phyloP scores from a whole-genome alignment of 2,329 filamentous ascomycete species.

The Colletotrichum nymphaeae region DNA sequence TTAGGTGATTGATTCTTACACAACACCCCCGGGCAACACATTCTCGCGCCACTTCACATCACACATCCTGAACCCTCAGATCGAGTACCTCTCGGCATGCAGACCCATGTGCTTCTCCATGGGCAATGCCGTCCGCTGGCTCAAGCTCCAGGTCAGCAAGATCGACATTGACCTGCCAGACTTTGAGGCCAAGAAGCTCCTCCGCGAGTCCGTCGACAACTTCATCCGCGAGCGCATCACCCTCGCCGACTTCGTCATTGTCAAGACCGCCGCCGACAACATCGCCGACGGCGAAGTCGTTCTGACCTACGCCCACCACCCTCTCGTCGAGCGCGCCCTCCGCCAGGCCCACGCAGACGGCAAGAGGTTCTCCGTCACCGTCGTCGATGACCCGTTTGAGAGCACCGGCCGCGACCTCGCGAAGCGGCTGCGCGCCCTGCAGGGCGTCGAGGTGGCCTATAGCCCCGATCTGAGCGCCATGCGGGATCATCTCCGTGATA shows the following conservation, averaged over 20 bases:
- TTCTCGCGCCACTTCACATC: constrained; percentile 91
- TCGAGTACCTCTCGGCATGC: constrained; percentile 92
- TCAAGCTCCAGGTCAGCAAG: constrained; percentile 92
- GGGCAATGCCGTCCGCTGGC: constrained; percentile 94
- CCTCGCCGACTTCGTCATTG: constrained; percentile 87
- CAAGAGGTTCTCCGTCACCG: constrained; percentile 83
- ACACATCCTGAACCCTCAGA: constrained; percentile 92
- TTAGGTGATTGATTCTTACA: constrained; percentile 92
- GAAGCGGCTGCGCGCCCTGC: constrained; percentile 67
- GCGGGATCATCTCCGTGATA: constrained; percentile 74
- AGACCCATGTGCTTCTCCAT: constrained; percentile 97
- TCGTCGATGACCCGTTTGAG: constrained; percentile 78
- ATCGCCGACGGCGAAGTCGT: constrained; percentile 85
- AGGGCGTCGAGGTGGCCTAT: constrained; percentile 77
- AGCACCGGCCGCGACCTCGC: constrained; percentile 70
- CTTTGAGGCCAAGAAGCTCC: constrained; percentile 79
- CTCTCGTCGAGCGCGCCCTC: constrained; percentile 86
- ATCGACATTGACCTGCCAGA: constrained; percentile 90
- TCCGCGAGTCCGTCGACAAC: constrained; percentile 80
- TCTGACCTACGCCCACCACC: constrained; percentile 87
- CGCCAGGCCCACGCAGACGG: constrained; percentile 77
- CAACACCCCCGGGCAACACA: constrained; percentile 85
- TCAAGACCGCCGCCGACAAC: constrained; percentile 77
- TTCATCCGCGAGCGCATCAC: constrained; percentile 93
- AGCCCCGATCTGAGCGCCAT: constrained; percentile 81